Evolutionary conservation across 352 stramenopile species (phyloP).

Genomic region (Pelagophyceae sp.): DNA sequence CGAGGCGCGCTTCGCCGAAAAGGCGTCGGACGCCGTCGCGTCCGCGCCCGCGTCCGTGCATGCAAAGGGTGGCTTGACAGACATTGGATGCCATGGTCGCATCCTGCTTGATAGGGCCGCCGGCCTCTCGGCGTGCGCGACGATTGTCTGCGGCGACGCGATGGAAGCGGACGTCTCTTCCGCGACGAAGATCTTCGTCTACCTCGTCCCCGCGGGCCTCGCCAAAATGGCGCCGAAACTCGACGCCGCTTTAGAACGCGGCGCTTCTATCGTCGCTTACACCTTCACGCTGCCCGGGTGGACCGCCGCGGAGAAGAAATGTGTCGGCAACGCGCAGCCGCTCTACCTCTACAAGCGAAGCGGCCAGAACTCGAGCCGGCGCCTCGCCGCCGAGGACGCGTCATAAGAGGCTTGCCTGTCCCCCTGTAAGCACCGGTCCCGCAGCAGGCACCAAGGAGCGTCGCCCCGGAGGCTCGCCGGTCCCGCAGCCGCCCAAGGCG

Average conservation of each 20-base stretch:
- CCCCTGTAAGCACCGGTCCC: too few relatives aligned
- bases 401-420: too few relatives aligned
- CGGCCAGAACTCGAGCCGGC: too few relatives aligned
- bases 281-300: conserved; percentile 5
- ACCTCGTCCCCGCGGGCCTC: conserved; percentile 13
- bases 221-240: not conserved
- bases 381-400: too few relatives aligned
- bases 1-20: not conserved
- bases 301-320: not conserved
- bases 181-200: conserved; percentile 15
- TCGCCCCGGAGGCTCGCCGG: too few relatives aligned
- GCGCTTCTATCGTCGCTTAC: not conserved
- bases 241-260: not conserved
- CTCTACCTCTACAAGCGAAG: conserved; percentile 13
- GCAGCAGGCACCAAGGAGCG: too few relatives aligned
- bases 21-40: not conserved
- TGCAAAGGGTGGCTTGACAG: too few relatives aligned
- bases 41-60: not conserved
- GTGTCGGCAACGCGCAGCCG: not conserved
- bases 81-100: too few relatives aligned
- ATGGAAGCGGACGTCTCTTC: not conserved
- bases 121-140: not conserved
- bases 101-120: too few relatives aligned
- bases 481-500: too few relatives aligned
- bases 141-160: not conserved